Base-by-base conservation (phyloP, 2,329 filamentous ascomycete species). In the Penicillium brasilianum region DNA sequence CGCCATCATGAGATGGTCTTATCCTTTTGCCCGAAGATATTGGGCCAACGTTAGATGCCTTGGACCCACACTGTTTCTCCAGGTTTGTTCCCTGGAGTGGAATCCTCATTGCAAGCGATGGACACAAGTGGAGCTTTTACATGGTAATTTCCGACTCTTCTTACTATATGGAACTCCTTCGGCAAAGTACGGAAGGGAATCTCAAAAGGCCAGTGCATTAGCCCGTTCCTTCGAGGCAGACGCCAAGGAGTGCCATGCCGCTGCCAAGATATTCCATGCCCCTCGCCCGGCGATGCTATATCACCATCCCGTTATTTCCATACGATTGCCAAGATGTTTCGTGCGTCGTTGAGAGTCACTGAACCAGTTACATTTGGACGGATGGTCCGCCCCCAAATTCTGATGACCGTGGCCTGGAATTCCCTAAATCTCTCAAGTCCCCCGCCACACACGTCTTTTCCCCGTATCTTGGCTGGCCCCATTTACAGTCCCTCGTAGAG, bases 401-500 rank as follows among this genome's bases (percentile, higher is more conserved):
- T 28, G 50, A 37, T 36, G 28, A 50, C 60, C 55, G 25, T 28
- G 25, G 25, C 3, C 44, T 59, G 56, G 48, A 57, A 62, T 43
- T 34, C 14, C 28, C 46, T 25, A 28, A 49, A 16, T 49, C 25
- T 14, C 34, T 61, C 59, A 22, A 57, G 25, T 28, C 61, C 64
- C 68, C 65, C 66, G 59, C 64, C 39, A 46, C 55, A 55, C 51
- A 59, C 57, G 61, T 50, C 57, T 67, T 43, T 41, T 62, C 69
- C 68, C 64, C 63, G 57, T 66, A 66, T 67, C 69, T 71, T 71
- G 71, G 67, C 69, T 54, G 14, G 43, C 61, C 60, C 62, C 58
- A 66, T 55, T 48, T 44, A 56, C 36, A 58, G 55, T 13, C 25
- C 48, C 48, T n/a, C 48, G 57, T 57, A 52, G 49, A 59, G 34